These are phyloP conservation scores for Picea mariana DNA, from an alignment of 83 land plant species.

Conservation along the genomic window DNA sequence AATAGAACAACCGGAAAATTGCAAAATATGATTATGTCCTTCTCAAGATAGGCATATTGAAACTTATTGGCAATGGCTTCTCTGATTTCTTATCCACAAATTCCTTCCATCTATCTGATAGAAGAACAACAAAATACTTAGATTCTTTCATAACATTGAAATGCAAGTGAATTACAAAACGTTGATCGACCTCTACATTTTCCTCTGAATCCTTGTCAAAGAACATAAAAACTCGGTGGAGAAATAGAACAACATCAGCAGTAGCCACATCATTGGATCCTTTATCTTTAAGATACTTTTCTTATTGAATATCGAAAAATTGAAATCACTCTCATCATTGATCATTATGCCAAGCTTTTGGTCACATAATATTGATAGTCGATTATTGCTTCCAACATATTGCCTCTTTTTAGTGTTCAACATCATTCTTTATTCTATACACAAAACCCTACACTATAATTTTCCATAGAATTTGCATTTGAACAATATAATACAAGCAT, in stretches of 20 bases:
- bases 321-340: conserved; percentile 12
- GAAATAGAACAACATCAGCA: conserved; percentile 73
- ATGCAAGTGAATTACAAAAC: no score
- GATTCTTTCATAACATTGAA: conserved; percentile 54
- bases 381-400: conserved; percentile 35
- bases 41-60: conserved; percentile 34
- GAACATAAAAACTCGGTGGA: conserved; percentile 24
- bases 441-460: no score
- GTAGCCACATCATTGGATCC: conserved; percentile 66
- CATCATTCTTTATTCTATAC: not conserved
- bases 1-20: conserved; percentile 62
- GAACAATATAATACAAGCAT: no score
- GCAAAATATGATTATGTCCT: conserved; percentile 32
- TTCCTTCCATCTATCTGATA: conserved; percentile 83
- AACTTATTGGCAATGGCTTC: conserved; percentile 27
- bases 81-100: conserved; percentile 13
- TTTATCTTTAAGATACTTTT: not conserved
- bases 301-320: not conserved
- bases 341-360: conserved; percentile 1
- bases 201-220: no score
- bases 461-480: no score
- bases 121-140: conserved; percentile 70
- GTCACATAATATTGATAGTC: conserved; percentile 24
- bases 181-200: conserved; percentile 8
- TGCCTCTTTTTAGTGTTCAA: conserved; percentile 35